Evolutionary conservation across 2,329 filamentous ascomycete species (phyloP).

Genomic region (Penicillium sp.): DNA sequence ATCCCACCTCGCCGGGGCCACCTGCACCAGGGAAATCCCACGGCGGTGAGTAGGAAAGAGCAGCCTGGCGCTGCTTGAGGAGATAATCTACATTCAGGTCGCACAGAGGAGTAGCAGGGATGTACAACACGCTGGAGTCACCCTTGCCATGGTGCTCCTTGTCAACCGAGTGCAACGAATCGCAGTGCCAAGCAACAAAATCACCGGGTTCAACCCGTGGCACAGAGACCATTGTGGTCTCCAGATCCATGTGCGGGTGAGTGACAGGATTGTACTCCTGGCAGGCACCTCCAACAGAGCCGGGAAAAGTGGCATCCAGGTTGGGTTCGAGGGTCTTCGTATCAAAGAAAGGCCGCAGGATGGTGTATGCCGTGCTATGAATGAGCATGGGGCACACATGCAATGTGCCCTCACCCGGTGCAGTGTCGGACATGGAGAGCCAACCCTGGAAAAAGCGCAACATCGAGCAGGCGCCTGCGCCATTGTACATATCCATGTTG

Average conservation of each 20-base stretch:
- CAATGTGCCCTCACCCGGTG: constrained; percentile 71
- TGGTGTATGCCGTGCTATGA: constrained; percentile 71
- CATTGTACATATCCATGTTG: constrained; percentile 71
- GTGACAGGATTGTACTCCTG: constrained; percentile 62
- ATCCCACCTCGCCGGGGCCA: constrained; percentile 40
- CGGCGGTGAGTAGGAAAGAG: constrained; percentile 61
- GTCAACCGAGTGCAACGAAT: constrained; percentile 78
- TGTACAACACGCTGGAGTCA: constrained; percentile 84
- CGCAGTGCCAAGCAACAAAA: constrained; percentile 76
- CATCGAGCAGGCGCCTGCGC: constrained; percentile 75
- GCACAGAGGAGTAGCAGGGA: constrained; percentile 79
- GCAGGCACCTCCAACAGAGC: constrained; percentile 62
- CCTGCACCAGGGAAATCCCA: constrained; percentile 65
- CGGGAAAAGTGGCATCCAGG: constrained; percentile 55
- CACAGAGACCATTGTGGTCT: constrained; percentile 66
- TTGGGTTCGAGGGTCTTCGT: constrained; percentile 45
- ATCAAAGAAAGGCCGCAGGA: constrained; percentile 80
- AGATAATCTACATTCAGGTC: constrained; percentile 69
- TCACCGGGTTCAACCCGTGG: constrained; percentile 67
- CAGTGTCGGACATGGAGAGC: constrained; percentile 69
- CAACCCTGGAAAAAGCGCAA: constrained; percentile 90
- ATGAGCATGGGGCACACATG: constrained; percentile 74
- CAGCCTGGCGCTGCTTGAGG: constrained; percentile 64
- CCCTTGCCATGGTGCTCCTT: constrained; percentile 63
- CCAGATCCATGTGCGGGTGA: constrained; percentile 67